These are phyloP conservation scores for Aspergillus sparsus DNA, from an alignment of 495 filamentous ascomycete species.

Conservation along the genomic window DNA sequence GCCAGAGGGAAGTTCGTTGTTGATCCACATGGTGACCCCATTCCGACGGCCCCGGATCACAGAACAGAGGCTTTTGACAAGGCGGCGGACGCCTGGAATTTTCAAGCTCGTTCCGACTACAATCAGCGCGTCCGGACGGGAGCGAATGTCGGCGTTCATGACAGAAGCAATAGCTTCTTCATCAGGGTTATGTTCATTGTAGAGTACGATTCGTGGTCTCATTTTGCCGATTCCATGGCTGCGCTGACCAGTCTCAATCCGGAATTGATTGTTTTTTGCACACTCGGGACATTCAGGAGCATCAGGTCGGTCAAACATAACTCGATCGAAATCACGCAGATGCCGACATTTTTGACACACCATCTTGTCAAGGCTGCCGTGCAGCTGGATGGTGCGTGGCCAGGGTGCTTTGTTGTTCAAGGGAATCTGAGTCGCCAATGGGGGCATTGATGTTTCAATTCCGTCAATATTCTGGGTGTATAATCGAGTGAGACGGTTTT, in stretches of 20 bases:
- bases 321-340: slow-evolving; percentile 72
- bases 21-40: slow-evolving; percentile 94
- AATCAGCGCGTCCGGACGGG: slow-evolving; percentile 84
- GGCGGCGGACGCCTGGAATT: slow-evolving; percentile 84
- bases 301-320: slow-evolving; percentile 77
- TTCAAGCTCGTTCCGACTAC: slow-evolving; percentile 96
- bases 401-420: slow-evolving; percentile 78
- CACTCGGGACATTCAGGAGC: slow-evolving; percentile 82
- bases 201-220: slow-evolving; percentile 90
- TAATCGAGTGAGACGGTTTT: slow-evolving; percentile 85
- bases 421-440: slow-evolving; percentile 76
- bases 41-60: slow-evolving; percentile 76
- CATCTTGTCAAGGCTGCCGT: slow-evolving; percentile 94
- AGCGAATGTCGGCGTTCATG: slow-evolving; percentile 77
- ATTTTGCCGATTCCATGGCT: slow-evolving; percentile 92
- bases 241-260: slow-evolving; percentile 79
- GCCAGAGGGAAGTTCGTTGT: slow-evolving; percentile 77
- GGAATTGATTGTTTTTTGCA: slow-evolving; percentile 69
- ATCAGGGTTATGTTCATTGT: slow-evolving; percentile 96
- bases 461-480: slow-evolving; percentile 97
- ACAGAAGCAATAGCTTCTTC: slow-evolving; percentile 93
- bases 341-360: slow-evolving; percentile 89
- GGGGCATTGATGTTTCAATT: slow-evolving; percentile 81
- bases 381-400: slow-evolving; percentile 91
- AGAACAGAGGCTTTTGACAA: slow-evolving; percentile 87